Conservation (phyloP, 2,329 filamentous ascomycete genomes). For the Aspergillus sp. region DNA sequence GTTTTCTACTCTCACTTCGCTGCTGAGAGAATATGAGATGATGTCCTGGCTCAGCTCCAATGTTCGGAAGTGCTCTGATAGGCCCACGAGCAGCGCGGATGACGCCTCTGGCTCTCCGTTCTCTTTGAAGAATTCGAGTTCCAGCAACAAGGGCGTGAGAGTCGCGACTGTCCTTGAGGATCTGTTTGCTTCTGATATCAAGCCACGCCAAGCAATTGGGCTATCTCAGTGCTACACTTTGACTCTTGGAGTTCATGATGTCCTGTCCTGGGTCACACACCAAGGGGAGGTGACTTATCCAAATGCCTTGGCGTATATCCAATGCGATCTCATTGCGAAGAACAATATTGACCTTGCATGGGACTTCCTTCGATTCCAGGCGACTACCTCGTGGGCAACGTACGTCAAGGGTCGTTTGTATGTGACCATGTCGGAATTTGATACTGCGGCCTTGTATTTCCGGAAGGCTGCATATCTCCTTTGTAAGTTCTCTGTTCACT, state of each 20-base stretch:
- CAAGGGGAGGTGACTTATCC: slow-evolving; percentile 49
- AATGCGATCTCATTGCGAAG: slow-evolving; percentile 59
- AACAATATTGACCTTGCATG: slow-evolving; percentile 58
- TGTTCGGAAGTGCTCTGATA: slow-evolving; percentile 27
- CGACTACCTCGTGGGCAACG: slow-evolving; percentile 50
- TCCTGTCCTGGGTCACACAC: slow-evolving; percentile 41
- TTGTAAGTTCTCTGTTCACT: slow-evolving; percentile 51
- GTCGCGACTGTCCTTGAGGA: slow-evolving; percentile 36
- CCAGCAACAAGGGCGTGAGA: slow-evolving; percentile 16
- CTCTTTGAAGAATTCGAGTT: slow-evolving; percentile 17
- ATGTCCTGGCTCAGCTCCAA: slow-evolving; percentile 53
- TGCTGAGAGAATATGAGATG: slow-evolving; percentile 65
- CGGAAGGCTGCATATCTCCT: slow-evolving; percentile 74
- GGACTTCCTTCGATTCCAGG: slow-evolving; percentile 59
- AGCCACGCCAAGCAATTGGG: slow-evolving; percentile 33
- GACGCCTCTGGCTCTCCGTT: slow-evolving; percentile 19
- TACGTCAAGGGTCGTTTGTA: slow-evolving; percentile 80
- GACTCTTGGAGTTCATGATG: slow-evolving; percentile 36
- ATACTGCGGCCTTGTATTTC: slow-evolving; percentile 66
- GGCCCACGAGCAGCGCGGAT: slow-evolving; percentile 8
- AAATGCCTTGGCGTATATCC: slow-evolving; percentile 57
- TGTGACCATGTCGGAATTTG: slow-evolving; percentile 64
- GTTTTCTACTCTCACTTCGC: slow-evolving; percentile 59
- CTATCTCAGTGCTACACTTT: slow-evolving; percentile 36
- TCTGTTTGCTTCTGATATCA: slow-evolving; percentile 37